A percentile compares a stretch with the other conserved stretches of the same genome.
phyloP scores from a whole-genome alignment of 2,329 filamentous ascomycete genomes.

The Alternaria rosae region DNA sequence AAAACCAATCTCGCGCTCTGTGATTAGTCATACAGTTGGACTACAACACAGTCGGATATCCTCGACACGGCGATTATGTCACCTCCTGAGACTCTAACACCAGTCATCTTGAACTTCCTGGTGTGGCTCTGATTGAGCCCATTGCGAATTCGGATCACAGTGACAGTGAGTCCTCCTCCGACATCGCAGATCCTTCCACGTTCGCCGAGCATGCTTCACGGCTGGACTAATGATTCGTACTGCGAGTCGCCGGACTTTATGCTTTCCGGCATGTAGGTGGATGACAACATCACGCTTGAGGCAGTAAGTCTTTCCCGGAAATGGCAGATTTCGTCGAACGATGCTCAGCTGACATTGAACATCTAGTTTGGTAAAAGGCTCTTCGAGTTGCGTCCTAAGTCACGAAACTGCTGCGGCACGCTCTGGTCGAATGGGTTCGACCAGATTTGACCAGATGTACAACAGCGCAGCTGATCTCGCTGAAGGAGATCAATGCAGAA shows the following conservation, averaged over 20 bases:
- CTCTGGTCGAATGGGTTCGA: slow-evolving; percentile 34
- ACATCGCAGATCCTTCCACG: slow-evolving; percentile 11
- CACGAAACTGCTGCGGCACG: slow-evolving; percentile 35
- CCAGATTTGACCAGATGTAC: slow-evolving; percentile 27
- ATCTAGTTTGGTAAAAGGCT: slow-evolving; percentile 38
- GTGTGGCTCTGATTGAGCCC: not conserved
- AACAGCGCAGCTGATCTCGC: slow-evolving; percentile 8
- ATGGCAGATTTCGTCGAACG: not conserved
- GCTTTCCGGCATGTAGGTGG: slow-evolving; percentile 39
- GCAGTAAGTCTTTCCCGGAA: slow-evolving; percentile 26
- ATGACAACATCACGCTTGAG: slow-evolving; percentile 37
- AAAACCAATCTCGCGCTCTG: slow-evolving; percentile 21
- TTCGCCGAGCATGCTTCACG: slow-evolving; percentile 32
- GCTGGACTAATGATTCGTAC: slow-evolving; percentile 7
- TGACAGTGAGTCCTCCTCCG: slow-evolving; percentile 12
- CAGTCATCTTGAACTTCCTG: slow-evolving; percentile 30
- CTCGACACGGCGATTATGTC: not conserved
- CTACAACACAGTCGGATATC: not conserved
- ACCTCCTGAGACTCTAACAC: slow-evolving; percentile 34
- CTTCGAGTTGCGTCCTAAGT: slow-evolving; percentile 37
- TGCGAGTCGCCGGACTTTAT: slow-evolving; percentile 19
- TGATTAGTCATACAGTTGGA: slow-evolving; percentile 20
- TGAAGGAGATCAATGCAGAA: slow-evolving; percentile 31
- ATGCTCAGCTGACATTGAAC: not conserved
- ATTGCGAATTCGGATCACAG: not conserved